Base-by-base conservation (phyloP, 2,329 filamentous ascomycete genomes). In the Beauveria australis region DNA sequence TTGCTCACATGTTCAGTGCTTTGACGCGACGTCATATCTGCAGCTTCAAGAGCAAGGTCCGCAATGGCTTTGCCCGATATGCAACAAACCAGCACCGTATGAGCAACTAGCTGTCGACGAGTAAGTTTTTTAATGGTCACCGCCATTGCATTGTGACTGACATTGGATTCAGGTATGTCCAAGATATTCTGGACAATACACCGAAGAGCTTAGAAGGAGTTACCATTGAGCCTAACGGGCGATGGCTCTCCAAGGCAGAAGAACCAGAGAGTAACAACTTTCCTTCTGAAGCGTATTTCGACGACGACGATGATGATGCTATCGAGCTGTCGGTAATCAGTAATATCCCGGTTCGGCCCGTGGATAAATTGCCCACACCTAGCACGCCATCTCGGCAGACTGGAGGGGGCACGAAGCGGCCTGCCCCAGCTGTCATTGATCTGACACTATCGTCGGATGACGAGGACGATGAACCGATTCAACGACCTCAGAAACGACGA, bases 1-100 rank as follows among this genome's bases (percentile, higher is more conserved):
- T 40, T 99, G 94, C 75, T 88, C 84, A 3, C 94, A 99, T 72
- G 89, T 94, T 28, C 91, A 96, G 70, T 99, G 94, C 71, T 99
- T 97, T 67, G 94, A 99, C 72, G 93, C 89, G 3, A 88, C 85
- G 3, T 95, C 91, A 2, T 99, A 97, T 71, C 80, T 99, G 22
- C 91, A 96, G 67, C 77, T 99, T 30, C 93, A 97, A 71, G 92
- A 97, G 71, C 94, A 99, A 76, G 93, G 91, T 0, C 94, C 94
- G 0, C 95, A 94, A 19, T 99, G 94, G 94, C 81, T 86, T n/a
- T 99, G 94, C 69, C 94, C 94, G 0, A 88, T 97, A 24, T 99
- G 94, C 77, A 93, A 88, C 73, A 95, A 92, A 69, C 75, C 84
- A 0, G 87, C 92, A 1, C 85, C 87, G 0, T 99, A 91, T 72